Base-by-base conservation (phyloP, 768 basidiomycete genomes). In the Lenzites betulinus region DNA sequence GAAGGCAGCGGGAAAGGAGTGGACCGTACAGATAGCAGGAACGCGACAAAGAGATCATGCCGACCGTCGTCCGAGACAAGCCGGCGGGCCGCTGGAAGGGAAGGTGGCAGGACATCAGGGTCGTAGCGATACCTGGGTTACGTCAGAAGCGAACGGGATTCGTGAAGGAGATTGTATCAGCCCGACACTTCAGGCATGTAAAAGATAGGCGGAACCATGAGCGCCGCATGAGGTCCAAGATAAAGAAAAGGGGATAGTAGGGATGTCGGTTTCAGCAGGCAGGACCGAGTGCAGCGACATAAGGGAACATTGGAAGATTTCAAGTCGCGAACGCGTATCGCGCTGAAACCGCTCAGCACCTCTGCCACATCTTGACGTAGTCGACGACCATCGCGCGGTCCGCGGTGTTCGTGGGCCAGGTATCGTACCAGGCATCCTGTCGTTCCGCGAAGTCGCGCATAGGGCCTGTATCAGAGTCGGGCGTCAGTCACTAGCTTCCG, bases 361-460 rank as follows among this genome's bases (percentile, higher is more conserved):
- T 69, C 73, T 88, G 77, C 88, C 88, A 91, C 88, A 93, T 89
- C 76, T 89, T 90, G 64, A 92, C 85, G 36, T 78, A 85, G 65
- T 92, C 89, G 69, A 95, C 76, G 36, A 92, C 83, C 67, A 95
- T 78, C 0, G 90, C 87, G 20, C 84, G 77, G 44, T 86, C 79
- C 28, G 84, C 83, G 1, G 79, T 76, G 54, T 83, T 81, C 51
- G 76, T 65, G 0, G 89, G 85, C 93, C 93, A 95, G 1, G 87
- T 85, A 7, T 83, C 75, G 60, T 82, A 79, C 93, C 93, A 95
- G 54, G 84, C 74, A 48, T 79, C 71, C 66, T 85, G 81, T 3
- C 78, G 77, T 13, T 67, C 60, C 67, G 85, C 83, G 62, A 93
- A 92, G 60, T 87, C 82, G 30, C 73, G 76, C 88, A 90, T 89